Percentiles rank a stretch among this genome's conserved stretches.
These are phyloP conservation scores for Phytophthora nicotianae DNA, from an alignment of 352 stramenopile species.

Conservation along the genomic window DNA sequence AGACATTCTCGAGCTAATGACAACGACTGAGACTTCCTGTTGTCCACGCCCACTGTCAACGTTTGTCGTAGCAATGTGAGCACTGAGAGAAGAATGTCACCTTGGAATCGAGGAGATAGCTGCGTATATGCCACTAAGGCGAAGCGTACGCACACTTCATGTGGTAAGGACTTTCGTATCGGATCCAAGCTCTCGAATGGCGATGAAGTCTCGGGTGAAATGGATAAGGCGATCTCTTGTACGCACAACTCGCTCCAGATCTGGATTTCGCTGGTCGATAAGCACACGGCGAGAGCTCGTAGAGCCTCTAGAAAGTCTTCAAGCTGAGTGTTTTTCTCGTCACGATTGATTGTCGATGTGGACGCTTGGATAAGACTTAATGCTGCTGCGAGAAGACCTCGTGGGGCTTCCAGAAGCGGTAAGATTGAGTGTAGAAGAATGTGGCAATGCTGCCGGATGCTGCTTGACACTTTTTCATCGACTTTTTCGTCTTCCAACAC, in stretches of 20 bases:
- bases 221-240: constrained; percentile 55
- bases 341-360: constrained; percentile 5
- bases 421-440: constrained; percentile 57
- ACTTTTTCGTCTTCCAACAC: constrained; percentile 16
- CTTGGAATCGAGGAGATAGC: constrained; percentile 55
- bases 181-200: constrained; percentile 6
- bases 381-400: constrained; percentile 14
- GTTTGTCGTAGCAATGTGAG: constrained; percentile 54
- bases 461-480: constrained; percentile 24
- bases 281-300: constrained; percentile 28
- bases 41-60: constrained; percentile 16
- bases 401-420: constrained; percentile 36
- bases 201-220: constrained; percentile 29
- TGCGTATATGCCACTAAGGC: constrained; percentile 55
- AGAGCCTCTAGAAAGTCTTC: constrained; percentile 25
- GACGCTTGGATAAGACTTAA: constrained; percentile 23
- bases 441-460: constrained; percentile 46
- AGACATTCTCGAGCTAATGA: constrained; percentile 57
- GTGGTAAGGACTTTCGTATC: constrained; percentile 16
- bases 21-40: constrained; percentile 13
- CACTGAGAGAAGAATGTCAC: constrained; percentile 63
- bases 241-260: constrained; percentile 68
- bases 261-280: constrained; percentile 35
- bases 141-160: constrained; percentile 52
- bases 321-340: constrained; percentile 9